Evolutionary conservation across 2,329 filamentous ascomycete genomes (phyloP), one percentile per base, ranked within the genome.

Genomic region (Cladosporium sphaerospermum): DNA sequence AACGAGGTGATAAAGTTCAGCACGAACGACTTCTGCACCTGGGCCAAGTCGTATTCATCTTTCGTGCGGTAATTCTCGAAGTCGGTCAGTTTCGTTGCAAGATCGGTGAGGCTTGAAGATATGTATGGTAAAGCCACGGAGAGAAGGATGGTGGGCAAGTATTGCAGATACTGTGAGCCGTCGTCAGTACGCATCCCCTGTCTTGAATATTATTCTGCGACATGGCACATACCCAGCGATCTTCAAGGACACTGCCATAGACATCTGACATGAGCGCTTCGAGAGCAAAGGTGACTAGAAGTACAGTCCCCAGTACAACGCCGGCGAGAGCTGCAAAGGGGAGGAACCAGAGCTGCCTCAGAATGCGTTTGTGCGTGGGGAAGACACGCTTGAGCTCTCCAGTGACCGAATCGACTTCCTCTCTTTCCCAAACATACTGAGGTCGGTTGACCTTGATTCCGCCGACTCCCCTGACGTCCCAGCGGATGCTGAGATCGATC

Each of bases 1-100:
- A 96, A 97, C 0, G 90, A 95, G 5, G 90, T 95, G 71, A 97
- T 92, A 71, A 96, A 96, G 74, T 96, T 95, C 64, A 97, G 81
- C 9, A 97, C 84, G 64, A 99, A 97, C 28, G 95, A 86, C 75
- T 99, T 99, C 54, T 88, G 84, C 0, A 93, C 89, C 66, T 96
- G 81, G 1, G 91, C 87, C 16, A 87, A 82, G 55, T 95, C 83
- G 63, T 96, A 88, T 10, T 84, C 85, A 59, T 91, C 88, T 53
- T 87, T 80, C 0, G 89, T 96, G 62, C 91, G 87, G 68, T 97
- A 96, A 65, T 99, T 99, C 65, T 99, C 66, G 52, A 72, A 77
- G 46, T 84, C 75, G 2, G 71, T 60, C 53, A 83, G 68, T 58
- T 78, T 81, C 19, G 66, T 67, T 51, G 76, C 75, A 13, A 84